Conservation (phyloP, 306 rosid species). For the Leucaena leucocephala region DNA sequence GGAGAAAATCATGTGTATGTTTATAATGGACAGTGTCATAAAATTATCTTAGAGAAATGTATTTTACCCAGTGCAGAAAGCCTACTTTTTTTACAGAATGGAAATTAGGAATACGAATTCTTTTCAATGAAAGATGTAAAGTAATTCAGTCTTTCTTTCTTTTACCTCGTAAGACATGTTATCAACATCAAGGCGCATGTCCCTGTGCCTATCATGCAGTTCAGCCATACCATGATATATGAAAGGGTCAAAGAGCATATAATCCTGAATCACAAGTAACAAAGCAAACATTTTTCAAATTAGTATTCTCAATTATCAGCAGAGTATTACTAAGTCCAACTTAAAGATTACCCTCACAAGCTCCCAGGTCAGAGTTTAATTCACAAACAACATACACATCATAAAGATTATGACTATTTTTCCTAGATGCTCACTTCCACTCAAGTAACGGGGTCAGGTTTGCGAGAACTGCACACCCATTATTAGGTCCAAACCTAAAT, state of each 20-base stretch:
- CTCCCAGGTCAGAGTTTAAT: conserved; percentile 19
- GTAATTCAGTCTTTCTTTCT: conserved; percentile 30
- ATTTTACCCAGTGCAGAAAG: conserved; percentile 6
- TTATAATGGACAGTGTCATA: too few species aligned
- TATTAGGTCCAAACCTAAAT: neutral
- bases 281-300: conserved; percentile 18
- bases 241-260: conserved; percentile 78
- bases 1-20: neutral
- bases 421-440: neutral
- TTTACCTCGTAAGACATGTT: conserved; percentile 94
- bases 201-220: conserved; percentile 89
- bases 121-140: neutral
- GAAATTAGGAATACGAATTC: conserved; percentile 18
- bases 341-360: conserved; percentile 6
- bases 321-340: neutral
- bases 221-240: conserved; percentile 78
- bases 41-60: neutral
- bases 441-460: neutral
- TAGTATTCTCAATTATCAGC: conserved; percentile 27
- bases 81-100: conserved; percentile 16
- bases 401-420: conserved; percentile 9
- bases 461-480: neutral
- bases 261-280: conserved; percentile 62
- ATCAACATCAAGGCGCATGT: conserved; percentile 95
- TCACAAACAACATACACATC: conserved; percentile 4